These are phyloP conservation scores for Lumnitzera littorea DNA, from an alignment of 345 rosid species.

Conservation along the genomic window DNA sequence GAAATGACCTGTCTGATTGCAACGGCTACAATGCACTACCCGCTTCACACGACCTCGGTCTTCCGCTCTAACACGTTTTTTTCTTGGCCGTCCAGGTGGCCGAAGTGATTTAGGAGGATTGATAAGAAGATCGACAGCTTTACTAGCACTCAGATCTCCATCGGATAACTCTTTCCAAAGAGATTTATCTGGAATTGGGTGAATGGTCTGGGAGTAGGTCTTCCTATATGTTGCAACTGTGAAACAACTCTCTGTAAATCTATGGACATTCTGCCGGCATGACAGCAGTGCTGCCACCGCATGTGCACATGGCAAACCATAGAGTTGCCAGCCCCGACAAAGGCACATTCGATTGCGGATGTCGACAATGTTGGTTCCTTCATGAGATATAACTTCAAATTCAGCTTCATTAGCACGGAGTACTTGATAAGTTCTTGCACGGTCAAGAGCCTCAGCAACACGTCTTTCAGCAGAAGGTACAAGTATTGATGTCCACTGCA, in stretches of 20 bases:
- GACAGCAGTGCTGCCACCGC: slow-evolving; percentile 96
- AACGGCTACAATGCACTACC: slow-evolving; percentile 96
- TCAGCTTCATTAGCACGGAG: slow-evolving; percentile 93
- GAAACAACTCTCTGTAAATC: slow-evolving; percentile 93
- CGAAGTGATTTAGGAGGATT: slow-evolving; percentile 85
- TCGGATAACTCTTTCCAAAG: slow-evolving; percentile 81
- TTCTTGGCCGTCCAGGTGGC: slow-evolving; percentile 92
- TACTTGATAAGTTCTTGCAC: slow-evolving; percentile 81
- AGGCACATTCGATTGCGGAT: slow-evolving; percentile 89
- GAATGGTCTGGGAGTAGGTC: slow-evolving; percentile 92
- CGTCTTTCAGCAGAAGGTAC: slow-evolving; percentile 90
- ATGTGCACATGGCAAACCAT: slow-evolving; percentile 93
- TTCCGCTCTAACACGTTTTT: slow-evolving; percentile 89
- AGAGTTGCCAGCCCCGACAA: slow-evolving; percentile 95
- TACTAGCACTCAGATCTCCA: slow-evolving; percentile 47
- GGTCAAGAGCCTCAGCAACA: slow-evolving; percentile 84
- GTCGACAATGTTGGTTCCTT: slow-evolving; percentile 85
- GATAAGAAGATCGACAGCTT: slow-evolving; percentile 38
- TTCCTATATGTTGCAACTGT: slow-evolving; percentile 89
- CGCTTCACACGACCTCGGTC: slow-evolving; percentile 86
- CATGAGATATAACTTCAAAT: slow-evolving; percentile 90
- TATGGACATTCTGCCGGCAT: slow-evolving; percentile 96
- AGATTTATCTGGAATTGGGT: slow-evolving; percentile 91
- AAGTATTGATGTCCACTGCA: slow-evolving; percentile 94
- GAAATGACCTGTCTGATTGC: slow-evolving; percentile 98